A percentile compares a stretch with the other conserved stretches of the same genome.
Evolutionary conservation across 192 early-diverging fungal species (phyloP).

Genomic region (Fimicolochytrium jonesii): DNA sequence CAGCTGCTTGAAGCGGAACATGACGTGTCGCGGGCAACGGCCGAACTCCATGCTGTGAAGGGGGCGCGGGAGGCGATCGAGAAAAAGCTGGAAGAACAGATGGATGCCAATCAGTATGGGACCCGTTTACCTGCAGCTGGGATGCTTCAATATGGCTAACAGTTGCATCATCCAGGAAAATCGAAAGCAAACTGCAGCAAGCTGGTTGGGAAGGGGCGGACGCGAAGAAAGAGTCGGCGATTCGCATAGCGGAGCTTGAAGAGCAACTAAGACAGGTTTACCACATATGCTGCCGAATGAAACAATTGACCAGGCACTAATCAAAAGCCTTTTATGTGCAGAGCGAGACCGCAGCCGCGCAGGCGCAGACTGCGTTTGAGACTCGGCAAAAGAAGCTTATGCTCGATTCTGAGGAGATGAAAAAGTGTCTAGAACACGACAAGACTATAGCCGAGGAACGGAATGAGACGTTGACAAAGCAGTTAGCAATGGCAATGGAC

Average conservation of each 20-base stretch:
- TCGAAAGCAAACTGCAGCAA: conserved; percentile 14
- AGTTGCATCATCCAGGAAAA: neutral
- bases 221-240: neutral
- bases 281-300: too few species aligned
- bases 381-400: conserved; percentile 1
- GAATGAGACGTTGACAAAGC: neutral
- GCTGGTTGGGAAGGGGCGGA: conserved; percentile 20
- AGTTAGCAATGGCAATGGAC: neutral
- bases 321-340: too few species aligned
- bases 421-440: neutral
- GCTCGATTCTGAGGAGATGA: conserved; percentile 9
- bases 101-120: conserved; percentile 9
- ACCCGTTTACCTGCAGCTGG: neutral
- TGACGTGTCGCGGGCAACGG: neutral
- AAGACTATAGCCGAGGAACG: neutral
- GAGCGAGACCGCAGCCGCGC: neutral
- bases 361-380: neutral
- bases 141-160: neutral
- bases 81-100: neutral
- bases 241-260: conserved; percentile 17
- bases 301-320: too few species aligned
- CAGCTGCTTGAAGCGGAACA: conserved; percentile 19
- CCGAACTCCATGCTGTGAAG: conserved; percentile 15
- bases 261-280: neutral
- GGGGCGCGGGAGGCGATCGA: conserved; percentile 6